A percentile compares a stretch with the other conserved stretches of the same genome.
Evolutionary conservation across 208 protist species (phyloP).

Genomic region (Naegleria gruberi): DNA sequence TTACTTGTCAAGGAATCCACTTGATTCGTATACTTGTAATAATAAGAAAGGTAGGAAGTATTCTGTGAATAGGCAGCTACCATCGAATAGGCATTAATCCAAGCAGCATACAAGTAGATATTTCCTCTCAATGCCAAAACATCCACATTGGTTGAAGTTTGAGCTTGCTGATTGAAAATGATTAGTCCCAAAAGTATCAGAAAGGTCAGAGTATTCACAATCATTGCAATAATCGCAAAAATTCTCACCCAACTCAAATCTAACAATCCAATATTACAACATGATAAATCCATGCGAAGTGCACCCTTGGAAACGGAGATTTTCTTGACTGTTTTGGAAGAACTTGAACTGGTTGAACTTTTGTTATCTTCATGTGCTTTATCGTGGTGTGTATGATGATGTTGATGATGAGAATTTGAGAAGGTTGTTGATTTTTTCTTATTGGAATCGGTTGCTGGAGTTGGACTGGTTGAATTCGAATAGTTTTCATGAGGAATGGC

Average conservation of each 20-base stretch:
- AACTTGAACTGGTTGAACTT: too few species aligned
- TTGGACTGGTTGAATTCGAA: too few species aligned
- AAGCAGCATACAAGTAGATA: background rate
- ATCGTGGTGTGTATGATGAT: too few species aligned
- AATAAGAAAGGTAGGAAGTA: background rate
- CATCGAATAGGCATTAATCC: background rate
- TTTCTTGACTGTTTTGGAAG: too few species aligned
- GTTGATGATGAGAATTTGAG: too few species aligned
- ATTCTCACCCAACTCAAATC: background rate
- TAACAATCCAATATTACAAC: background rate
- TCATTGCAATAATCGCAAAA: background rate
- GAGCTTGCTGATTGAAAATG: background rate
- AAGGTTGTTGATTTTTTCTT: too few species aligned
- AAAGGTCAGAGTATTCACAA: background rate
- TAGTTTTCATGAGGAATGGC: too few species aligned
- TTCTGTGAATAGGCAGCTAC: background rate
- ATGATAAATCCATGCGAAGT: too few species aligned
- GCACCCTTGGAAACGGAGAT: too few species aligned
- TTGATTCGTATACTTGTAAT: background rate
- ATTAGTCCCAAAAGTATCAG: background rate
- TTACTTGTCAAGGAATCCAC: background rate
- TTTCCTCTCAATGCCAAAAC: background rate
- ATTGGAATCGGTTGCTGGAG: too few species aligned
- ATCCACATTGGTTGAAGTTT: background rate
- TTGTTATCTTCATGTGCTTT: too few species aligned